Conservation (phyloP, 495 filamentous ascomycete genomes). For the Usnea hakonensis region DNA sequence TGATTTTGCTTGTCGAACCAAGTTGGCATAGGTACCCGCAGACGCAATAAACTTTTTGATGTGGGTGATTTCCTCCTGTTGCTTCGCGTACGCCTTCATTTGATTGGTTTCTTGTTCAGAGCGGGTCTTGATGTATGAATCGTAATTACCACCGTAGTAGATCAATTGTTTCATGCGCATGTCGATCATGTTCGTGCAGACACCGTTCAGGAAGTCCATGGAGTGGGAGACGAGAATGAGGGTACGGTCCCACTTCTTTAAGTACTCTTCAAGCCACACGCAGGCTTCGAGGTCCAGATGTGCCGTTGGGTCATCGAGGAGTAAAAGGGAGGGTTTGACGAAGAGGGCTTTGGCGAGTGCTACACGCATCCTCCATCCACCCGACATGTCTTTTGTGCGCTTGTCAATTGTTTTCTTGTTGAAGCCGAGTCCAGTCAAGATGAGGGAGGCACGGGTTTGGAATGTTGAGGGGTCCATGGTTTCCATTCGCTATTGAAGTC, state of each 20-base stretch:
- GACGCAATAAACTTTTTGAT: constrained; percentile 99
- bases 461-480: constrained; percentile 99
- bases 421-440: constrained; percentile 97
- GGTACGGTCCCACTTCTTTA: constrained; percentile 99
- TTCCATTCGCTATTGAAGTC: constrained; percentile 74
- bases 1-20: constrained; percentile 97
- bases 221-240: constrained; percentile 94
- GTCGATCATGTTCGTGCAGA: constrained; percentile 98
- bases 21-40: constrained; percentile 98
- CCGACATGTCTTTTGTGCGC: constrained; percentile 99
- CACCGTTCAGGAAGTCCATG: constrained; percentile 98
- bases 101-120: constrained; percentile 95
- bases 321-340: constrained; percentile 89
- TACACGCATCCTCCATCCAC: constrained; percentile 99
- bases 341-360: constrained; percentile 96
- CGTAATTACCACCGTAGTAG: constrained; percentile 99
- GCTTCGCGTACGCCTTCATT: constrained; percentile 96
- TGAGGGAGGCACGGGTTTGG: constrained; percentile 88
- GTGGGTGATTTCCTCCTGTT: constrained; percentile 97
- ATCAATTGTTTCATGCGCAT: constrained; percentile 85
- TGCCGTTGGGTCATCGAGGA: constrained; percentile 97
- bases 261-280: constrained; percentile 98
- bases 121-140: constrained; percentile 94
- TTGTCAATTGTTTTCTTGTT: constrained; percentile 96
- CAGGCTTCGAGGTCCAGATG: constrained; percentile 99